phyloP scores from a whole-genome alignment of 768 basidiomycete genomes.

The Lactifluus subvellereus region DNA sequence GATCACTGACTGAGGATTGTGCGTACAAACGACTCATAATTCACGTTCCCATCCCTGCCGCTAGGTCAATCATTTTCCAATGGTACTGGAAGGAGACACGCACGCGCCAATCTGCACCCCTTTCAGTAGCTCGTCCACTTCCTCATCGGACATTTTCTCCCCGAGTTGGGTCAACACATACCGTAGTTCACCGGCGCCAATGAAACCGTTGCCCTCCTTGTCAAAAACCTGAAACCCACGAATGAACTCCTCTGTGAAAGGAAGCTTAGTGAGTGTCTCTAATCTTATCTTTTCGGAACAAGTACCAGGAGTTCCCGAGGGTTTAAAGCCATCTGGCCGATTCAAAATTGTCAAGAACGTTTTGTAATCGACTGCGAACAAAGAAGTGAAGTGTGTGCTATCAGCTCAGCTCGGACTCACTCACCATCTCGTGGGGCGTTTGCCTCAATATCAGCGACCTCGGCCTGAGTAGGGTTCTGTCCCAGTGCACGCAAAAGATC shows the following conservation, averaged over 20 bases:
- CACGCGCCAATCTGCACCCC: constrained; percentile 88
- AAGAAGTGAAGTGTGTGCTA: not conserved
- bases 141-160: constrained; percentile 97
- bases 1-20: constrained; percentile 83
- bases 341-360: constrained; percentile 88
- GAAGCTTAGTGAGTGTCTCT: not conserved
- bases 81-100: constrained; percentile 32
- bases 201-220: constrained; percentile 89
- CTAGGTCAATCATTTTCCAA: constrained; percentile 3
- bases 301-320: constrained; percentile 89
- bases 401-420: constrained; percentile 23
- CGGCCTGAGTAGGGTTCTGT: constrained; percentile 99
- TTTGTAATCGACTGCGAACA: constrained; percentile 78
- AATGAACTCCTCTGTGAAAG: constrained; percentile 85
- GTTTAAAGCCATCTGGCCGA: constrained; percentile 94
- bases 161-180: constrained; percentile 85
- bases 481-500: constrained; percentile 91
- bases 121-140: constrained; percentile 96
- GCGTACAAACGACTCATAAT: constrained; percentile 95
- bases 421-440: constrained; percentile 72
- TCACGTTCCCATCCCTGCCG: constrained; percentile 87
- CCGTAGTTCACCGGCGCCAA: constrained; percentile 85
- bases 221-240: constrained; percentile 99
- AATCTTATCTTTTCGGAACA: not conserved
- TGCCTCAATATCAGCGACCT: constrained; percentile 77